phyloP scores from a whole-genome alignment of 495 filamentous ascomycete genomes.

The Podospora sp. region DNA sequence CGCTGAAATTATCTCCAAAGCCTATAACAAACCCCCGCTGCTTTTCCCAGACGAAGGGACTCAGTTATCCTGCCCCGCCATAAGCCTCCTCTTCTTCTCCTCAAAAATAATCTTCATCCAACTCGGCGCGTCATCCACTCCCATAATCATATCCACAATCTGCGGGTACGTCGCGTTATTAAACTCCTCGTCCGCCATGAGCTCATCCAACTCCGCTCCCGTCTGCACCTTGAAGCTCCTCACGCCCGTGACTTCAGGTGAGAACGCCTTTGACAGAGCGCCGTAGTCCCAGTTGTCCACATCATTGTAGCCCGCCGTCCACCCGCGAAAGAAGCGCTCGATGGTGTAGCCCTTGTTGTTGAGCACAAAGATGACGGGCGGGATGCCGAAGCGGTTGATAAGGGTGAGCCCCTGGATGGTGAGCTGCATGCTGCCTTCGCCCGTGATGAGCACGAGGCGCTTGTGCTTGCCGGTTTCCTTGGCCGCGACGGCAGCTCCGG shows the following conservation, averaged over 20 bases:
- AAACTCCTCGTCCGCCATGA: constrained; percentile 44
- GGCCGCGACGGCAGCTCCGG: constrained; percentile 42
- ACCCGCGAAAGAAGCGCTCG: constrained; percentile 55
- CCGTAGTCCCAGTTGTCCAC: constrained; percentile 51
- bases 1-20: no score
- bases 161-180: constrained; percentile 39
- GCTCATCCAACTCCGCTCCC: constrained; percentile 40
- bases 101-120: constrained; percentile 24
- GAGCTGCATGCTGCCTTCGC: constrained; percentile 48
- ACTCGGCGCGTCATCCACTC: constrained; percentile 22
- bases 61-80: background rate
- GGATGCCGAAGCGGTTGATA: constrained; percentile 38
- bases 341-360: constrained; percentile 57
- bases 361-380: constrained; percentile 49
- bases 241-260: constrained; percentile 31
- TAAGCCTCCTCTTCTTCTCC: constrained; percentile 12
- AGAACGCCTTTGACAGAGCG: constrained; percentile 42
- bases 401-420: constrained; percentile 45
- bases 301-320: constrained; percentile 52
- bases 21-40: no score
- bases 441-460: constrained; percentile 42
- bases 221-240: constrained; percentile 40
- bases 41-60: background rate
- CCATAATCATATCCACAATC: constrained; percentile 36
- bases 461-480: constrained; percentile 30